phyloP scores from a whole-genome alignment of 257 asterid genomes.

The Mitragyna speciosa region DNA sequence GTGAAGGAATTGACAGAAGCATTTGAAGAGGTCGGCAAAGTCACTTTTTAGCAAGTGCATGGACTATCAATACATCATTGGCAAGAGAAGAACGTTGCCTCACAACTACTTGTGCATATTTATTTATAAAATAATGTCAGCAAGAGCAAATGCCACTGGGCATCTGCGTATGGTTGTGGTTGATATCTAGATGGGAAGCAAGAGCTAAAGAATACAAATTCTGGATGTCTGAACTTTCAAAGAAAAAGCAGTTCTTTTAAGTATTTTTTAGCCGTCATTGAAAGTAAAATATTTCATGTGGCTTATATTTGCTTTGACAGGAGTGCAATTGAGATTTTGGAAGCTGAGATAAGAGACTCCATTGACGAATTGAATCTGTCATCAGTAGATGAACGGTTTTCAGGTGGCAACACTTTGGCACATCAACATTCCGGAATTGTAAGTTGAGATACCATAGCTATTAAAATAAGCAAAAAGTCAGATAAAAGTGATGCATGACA shows the following conservation, averaged over 20 bases:
- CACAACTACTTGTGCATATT: not conserved
- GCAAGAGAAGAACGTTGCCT: no score
- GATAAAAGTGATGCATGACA: not conserved
- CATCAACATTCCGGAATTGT: conserved; percentile 47
- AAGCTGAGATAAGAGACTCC: conserved; percentile 61
- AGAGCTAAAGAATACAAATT: not conserved
- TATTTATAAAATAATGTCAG: not conserved
- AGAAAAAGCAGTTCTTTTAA: not conserved
- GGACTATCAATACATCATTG: not conserved
- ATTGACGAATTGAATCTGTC: conserved; percentile 30
- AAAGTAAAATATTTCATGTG: conserved; percentile 6
- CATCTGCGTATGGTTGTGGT: not conserved
- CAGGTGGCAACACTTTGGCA: conserved; percentile 28
- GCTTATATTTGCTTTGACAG: conserved; percentile 37
- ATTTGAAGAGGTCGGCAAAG: no score
- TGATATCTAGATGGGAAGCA: not conserved
- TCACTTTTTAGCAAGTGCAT: not conserved
- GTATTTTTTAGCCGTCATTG: conserved; percentile 20
- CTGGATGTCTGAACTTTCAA: not conserved
- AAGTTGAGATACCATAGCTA: conserved; percentile 25
- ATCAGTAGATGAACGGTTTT: conserved; percentile 25
- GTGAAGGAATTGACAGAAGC: no score
- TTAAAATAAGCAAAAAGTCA: not conserved
- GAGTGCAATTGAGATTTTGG: conserved; percentile 85
- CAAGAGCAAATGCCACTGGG: not conserved